These are phyloP conservation scores for Scheffersomyces spartinae DNA, from an alignment of 805 yeast genomes.

Conservation along the genomic window DNA sequence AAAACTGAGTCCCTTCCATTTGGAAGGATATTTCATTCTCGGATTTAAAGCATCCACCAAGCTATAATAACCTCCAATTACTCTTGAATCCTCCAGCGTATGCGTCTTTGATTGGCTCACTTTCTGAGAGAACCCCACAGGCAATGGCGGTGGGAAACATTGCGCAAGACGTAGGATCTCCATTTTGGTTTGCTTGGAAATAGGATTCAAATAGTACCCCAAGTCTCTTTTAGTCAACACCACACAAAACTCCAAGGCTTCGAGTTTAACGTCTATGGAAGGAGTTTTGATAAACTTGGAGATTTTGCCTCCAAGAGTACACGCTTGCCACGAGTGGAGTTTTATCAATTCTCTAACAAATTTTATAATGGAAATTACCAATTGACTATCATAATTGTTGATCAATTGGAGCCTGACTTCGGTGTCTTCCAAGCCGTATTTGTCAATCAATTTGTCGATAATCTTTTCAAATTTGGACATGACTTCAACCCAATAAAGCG, in stretches of 20 bases:
- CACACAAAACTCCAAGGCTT: constrained; percentile 50
- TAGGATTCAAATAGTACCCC: constrained; percentile 27
- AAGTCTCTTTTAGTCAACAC: constrained; percentile 52
- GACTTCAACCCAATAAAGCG: constrained; percentile 67
- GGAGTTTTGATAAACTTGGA: constrained; percentile 47
- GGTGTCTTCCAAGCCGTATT: constrained; percentile 40
- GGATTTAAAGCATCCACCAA: constrained; percentile 34
- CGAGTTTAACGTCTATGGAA: constrained; percentile 44
- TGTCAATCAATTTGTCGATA: constrained; percentile 39
- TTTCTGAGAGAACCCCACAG: constrained; percentile 25
- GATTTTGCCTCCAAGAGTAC: constrained; percentile 49
- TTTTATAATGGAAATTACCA: constrained; percentile 41
- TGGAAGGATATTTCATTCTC: constrained; percentile 36
- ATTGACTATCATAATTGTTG: constrained; percentile 30
- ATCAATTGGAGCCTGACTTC: constrained; percentile 37
- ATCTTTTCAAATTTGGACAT: constrained; percentile 66
- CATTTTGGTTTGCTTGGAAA: constrained; percentile 32
- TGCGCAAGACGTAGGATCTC: constrained; percentile 43
- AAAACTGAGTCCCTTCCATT: constrained; percentile 46
- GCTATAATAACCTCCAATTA: constrained; percentile 30
- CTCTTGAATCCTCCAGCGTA: constrained; percentile 6
- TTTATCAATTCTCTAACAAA: constrained; percentile 66
- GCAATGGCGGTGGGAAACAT: constrained; percentile 37
- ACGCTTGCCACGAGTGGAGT: constrained; percentile 58
- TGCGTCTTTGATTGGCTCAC: constrained; percentile 12